Evolutionary conservation across 345 rosid species (phyloP), one percentile per base, ranked within the genome.

Genomic region (Corymbia maculata): DNA sequence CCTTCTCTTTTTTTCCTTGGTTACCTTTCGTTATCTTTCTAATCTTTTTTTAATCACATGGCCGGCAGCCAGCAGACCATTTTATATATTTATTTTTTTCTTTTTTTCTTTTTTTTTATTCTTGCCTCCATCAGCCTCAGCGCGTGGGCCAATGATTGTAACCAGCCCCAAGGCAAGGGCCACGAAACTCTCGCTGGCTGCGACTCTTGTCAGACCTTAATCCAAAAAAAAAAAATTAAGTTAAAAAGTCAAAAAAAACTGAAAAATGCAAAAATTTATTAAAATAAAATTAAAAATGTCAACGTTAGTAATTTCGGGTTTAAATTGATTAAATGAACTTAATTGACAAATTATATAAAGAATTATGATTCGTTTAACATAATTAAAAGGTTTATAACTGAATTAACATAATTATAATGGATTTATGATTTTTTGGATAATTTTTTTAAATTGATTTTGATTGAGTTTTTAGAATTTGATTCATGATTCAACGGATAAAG

Each of bases 301-400:
- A 36, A 36, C 1, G 11, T 53, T 53, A 19, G 11, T 7, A 6
- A 53, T 53, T 53, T 53, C 21, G 10, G 21, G 0, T 1, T 53
- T 7, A 52, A 1, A 53, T 53, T 19, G 21, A 26, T 10, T 0
- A 0, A 2, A 53, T 53, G 19, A 19, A 0, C 4, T 53, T 2
- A 3, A 53, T 55, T 0, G 0, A 0, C 1, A 55, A 55, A 55
- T 21, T 9, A 55, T 55, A 6, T 8, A 55, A 22, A 55, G 1
- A 2, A 8, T 22, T 22, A 22, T 55, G 28, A 55, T 2, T 55
- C 3, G 9, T 3, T 55, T 22, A 12, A 21, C 12, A 55, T 8
- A 55, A 55, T 55, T 55, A 5, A 55, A 55, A 55, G 4, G 1
- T 1, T 9, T 55, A 22, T 0, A 55, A 55, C 0, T 55, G 13